Evolutionary conservation across 495 filamentous ascomycete genomes (phyloP).

Genomic region (Daldinia vernicosa): DNA sequence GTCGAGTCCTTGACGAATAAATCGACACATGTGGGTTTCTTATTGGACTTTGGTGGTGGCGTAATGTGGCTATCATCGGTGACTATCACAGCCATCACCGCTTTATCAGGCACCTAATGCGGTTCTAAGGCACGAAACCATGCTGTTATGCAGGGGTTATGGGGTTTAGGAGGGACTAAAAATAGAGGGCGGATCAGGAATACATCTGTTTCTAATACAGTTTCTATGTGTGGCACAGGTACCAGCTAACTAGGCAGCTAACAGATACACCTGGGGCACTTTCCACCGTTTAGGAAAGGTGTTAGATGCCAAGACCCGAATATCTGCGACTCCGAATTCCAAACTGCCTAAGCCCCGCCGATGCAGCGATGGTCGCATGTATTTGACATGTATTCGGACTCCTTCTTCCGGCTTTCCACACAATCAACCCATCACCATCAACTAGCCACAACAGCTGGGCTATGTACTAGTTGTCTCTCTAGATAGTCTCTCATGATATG

Average conservation of each 20-base stretch:
- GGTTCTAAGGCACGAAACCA: conserved; percentile 1
- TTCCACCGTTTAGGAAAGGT: neutral
- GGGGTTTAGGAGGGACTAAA: conserved; percentile 25
- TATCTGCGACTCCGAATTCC: conserved; percentile 1
- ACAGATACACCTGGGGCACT: conserved; percentile 8
- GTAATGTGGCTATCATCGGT: conserved; percentile 16
- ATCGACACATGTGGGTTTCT: conserved; percentile 34
- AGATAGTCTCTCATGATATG: conserved; percentile 29
- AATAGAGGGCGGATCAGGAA: conserved; percentile 19
- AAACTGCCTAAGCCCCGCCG: conserved; percentile 4
- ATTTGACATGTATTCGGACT: neutral
- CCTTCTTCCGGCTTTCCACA: conserved; percentile 9
- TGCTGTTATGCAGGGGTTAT: conserved; percentile 29
- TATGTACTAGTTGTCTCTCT: conserved; percentile 13
- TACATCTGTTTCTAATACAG: conserved; percentile 13
- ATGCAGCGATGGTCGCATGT: conserved; percentile 10
- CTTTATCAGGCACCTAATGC: neutral
- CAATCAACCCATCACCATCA: neutral
- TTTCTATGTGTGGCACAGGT: conserved; percentile 1
- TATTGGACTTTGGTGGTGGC: conserved; percentile 24
- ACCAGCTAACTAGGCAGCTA: conserved; percentile 21
- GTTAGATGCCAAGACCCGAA: neutral
- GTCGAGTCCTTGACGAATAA: conserved; percentile 23
- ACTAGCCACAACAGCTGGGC: conserved; percentile 25
- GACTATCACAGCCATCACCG: neutral